These are phyloP conservation scores for Leishmania mexicana DNA, from an alignment of 208 protist species.

Conservation along the genomic window DNA sequence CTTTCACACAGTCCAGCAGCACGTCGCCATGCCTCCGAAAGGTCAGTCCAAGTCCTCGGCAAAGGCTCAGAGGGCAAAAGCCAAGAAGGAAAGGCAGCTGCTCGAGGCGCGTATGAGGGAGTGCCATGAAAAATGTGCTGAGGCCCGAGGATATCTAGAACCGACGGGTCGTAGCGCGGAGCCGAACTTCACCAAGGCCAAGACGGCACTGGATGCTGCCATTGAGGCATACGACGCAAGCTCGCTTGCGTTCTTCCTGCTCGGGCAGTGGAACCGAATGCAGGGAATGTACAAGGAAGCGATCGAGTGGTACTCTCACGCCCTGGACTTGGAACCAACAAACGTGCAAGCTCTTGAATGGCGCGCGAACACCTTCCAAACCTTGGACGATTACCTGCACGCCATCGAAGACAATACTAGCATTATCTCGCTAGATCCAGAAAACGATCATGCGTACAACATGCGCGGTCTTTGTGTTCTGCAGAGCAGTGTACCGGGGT, in stretches of 20 bases:
- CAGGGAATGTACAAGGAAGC: constrained; percentile 70
- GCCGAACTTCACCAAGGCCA: constrained; percentile 84
- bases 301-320: constrained; percentile 75
- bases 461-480: constrained; percentile 87
- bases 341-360: constrained; percentile 71
- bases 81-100: constrained; percentile 75
- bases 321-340: constrained; percentile 70
- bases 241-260: constrained; percentile 57
- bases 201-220: constrained; percentile 66
- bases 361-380: constrained; percentile 70
- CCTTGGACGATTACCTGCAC: constrained; percentile 52
- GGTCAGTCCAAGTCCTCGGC: constrained; percentile 19
- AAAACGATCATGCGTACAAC: constrained; percentile 93
- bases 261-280: constrained; percentile 68
- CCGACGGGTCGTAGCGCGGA: constrained; percentile 52
- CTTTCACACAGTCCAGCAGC: not conserved
- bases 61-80: constrained; percentile 46
- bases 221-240: constrained; percentile 77
- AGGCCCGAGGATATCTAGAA: constrained; percentile 74
- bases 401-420: constrained; percentile 91
- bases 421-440: constrained; percentile 82
- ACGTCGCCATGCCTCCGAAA: constrained; percentile 41
- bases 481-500: constrained; percentile 69
- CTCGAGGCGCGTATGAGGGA: constrained; percentile 79
- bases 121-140: constrained; percentile 73